Base-by-base conservation (phyloP, 345 rosid genomes). In the Barbarea vulgaris region DNA sequence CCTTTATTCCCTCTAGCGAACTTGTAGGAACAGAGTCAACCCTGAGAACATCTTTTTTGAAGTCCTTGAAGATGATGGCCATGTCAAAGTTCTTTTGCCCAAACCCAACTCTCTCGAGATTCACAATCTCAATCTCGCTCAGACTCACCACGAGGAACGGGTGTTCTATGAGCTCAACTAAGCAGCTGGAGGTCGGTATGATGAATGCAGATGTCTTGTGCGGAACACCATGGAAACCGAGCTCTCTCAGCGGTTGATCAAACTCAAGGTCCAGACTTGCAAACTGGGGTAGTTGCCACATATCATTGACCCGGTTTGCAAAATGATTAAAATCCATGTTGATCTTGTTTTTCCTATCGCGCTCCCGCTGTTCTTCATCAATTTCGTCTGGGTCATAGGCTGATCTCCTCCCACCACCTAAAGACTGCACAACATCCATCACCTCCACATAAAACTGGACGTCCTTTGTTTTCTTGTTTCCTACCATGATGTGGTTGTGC, bases 401-500 rank as follows among this genome's bases (percentile, higher is more conserved):
- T 63, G 99, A 92, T 75, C 97, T 85, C 85, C 87, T 92, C 14
- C 87, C 89, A 75, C 99, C 97, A 37, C 97, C 99, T 58, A 95
- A 48, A 15, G 93, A 87, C 83, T 89, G 97, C 6, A 92, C 97
- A 72, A 82, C 86, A 74, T 92, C 99, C 89, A 95, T 92, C 68
- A 95, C 99, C 79, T 95, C 97, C 67, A 92, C 83, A 68, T 83
- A 92, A 77, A 92, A 92, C 60, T 95, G 99, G 47, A 92, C 93
- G 79, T 95, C 99, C 79, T 92, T 95, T 33, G 99, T 89, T 81
- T 90, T 95, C 76, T 87, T 88, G 83, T 79, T 95, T 61, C 93
- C 99, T 31, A 95, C 96, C 99, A 95, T 92, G 31, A 92, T 92
- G 85, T 95, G 99, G 69, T 95, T 87, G 83, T 95, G 93, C 76